Evolutionary conservation across 257 asterid species (phyloP).

Genomic region (Phtheirospermum japonicum): DNA sequence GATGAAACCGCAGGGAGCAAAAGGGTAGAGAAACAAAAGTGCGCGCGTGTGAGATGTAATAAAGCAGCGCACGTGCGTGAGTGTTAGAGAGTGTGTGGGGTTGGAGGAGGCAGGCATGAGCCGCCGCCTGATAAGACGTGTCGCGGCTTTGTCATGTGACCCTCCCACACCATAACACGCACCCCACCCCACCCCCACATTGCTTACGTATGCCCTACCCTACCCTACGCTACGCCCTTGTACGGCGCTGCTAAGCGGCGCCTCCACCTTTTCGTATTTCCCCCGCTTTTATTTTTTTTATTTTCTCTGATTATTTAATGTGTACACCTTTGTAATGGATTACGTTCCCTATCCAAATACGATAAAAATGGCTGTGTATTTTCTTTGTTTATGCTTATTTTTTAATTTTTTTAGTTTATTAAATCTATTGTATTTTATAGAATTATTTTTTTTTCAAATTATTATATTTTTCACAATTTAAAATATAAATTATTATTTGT

Average conservation of each 20-base stretch:
- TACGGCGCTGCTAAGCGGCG: conserved; percentile 68
- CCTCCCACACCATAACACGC: no score
- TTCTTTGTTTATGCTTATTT: no score
- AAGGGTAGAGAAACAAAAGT: background rate
- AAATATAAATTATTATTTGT: no score
- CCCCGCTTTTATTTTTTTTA: background rate
- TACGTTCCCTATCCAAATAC: conserved; percentile 22
- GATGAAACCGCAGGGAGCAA: conserved; percentile 24
- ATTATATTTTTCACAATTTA: no score
- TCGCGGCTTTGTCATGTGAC: conserved; percentile 40
- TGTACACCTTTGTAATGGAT: background rate
- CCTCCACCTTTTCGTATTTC: conserved; percentile 33
- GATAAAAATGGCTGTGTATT: no score
- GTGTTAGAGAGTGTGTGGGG: conserved; percentile 29
- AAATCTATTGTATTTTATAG: no score
- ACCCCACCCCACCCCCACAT: conserved; percentile 8
- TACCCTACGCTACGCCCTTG: conserved; percentile 16
- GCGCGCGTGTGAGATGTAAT: background rate
- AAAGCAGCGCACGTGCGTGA: conserved; percentile 3
- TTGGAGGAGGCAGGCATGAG: conserved; percentile 38
- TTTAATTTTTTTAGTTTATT: no score
- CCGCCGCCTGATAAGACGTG: conserved; percentile 78
- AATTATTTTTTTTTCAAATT: no score
- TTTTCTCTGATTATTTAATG: background rate
- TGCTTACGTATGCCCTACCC: conserved; percentile 63